Base-by-base conservation (phyloP, 768 basidiomycete genomes). In the Hypholoma sublateritium region DNA sequence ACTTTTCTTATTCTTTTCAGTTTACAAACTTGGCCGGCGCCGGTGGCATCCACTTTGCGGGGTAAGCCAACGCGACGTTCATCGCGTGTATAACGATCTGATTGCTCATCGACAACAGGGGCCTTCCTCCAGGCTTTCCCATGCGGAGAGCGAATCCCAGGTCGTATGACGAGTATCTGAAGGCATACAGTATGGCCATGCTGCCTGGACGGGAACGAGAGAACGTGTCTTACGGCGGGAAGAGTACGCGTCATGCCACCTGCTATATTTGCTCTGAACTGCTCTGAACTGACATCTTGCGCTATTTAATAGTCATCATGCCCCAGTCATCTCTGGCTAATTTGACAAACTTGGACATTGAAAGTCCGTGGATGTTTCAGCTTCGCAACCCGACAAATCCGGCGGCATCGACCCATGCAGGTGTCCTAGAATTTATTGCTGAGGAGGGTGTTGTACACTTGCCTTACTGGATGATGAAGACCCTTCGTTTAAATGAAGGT, bases 401-500 rank as follows among this genome's bases (percentile, higher is more conserved):
- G 50, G 91, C 85, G 34, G 90, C 83, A 53, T 95, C 84, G 19
- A 98, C 97, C 1, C 93, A 99, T 69, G 92, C 91, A 1, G 97
- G 97, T 78, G 97, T 99, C 24, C 83, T 99, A 25, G 97, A 99
- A 69, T 99, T 99, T 73, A 98, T 98, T 62, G 96, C 97, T 2
- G 89, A 97, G 55, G 96, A 98, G 71, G 97, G 97, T 12, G 80
- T 90, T 13, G 95, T 95, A 2, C 90, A 98, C 77, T 79, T 99
- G 14, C 97, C 97, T 0, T 90, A 94, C 64, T 99, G 97, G 97
- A 96, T 99, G 92, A 99, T 99, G 96, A 95, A 91, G 76, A 95
- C 93, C 4, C 77, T 99, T 17, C 85, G 93, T 24, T 74, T 99
- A 24, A 88, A 87, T 54, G 97, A 99, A 73, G 97, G 97, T 12